Evolutionary conservation across 2,329 filamentous ascomycete genomes (phyloP).

Genomic region (Curvularia verruculosa): DNA sequence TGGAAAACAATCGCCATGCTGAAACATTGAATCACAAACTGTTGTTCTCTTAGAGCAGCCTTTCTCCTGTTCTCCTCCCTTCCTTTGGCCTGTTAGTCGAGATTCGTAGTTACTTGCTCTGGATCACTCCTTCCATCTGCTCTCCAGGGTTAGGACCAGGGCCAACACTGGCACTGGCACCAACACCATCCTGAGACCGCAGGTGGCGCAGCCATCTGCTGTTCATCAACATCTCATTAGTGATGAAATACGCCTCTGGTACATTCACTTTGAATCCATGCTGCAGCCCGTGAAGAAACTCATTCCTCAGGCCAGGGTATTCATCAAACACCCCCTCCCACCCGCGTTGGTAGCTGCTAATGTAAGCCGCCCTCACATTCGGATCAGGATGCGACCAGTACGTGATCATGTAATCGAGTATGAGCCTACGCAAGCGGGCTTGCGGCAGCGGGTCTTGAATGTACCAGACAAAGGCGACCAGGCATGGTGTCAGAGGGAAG

Average conservation of each 20-base stretch:
- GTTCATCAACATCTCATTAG: background rate
- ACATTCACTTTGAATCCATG: background rate
- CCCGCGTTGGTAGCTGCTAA: background rate
- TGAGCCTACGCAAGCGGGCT: constrained; percentile 14
- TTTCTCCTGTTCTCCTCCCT: background rate
- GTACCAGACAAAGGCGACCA: constrained; percentile 22
- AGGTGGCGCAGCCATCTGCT: background rate
- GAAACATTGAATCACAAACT: background rate
- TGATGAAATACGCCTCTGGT: background rate
- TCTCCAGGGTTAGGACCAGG: background rate
- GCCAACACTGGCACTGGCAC: background rate
- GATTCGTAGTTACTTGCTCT: background rate
- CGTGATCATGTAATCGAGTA: constrained; percentile 14
- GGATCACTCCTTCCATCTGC: background rate
- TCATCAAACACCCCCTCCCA: constrained; percentile 23
- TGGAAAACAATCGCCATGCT: background rate
- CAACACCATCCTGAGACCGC: background rate
- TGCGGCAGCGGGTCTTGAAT: background rate
- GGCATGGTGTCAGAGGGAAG: constrained; percentile 17
- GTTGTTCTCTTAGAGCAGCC: background rate
- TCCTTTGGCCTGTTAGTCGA: background rate
- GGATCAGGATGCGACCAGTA: constrained; percentile 16
- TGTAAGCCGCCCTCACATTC: background rate
- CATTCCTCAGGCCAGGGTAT: constrained; percentile 15
- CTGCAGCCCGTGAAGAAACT: constrained; percentile 24